Evolutionary conservation across 2,329 filamentous ascomycete species (phyloP).

Genomic region (Scytalidium sp.): DNA sequence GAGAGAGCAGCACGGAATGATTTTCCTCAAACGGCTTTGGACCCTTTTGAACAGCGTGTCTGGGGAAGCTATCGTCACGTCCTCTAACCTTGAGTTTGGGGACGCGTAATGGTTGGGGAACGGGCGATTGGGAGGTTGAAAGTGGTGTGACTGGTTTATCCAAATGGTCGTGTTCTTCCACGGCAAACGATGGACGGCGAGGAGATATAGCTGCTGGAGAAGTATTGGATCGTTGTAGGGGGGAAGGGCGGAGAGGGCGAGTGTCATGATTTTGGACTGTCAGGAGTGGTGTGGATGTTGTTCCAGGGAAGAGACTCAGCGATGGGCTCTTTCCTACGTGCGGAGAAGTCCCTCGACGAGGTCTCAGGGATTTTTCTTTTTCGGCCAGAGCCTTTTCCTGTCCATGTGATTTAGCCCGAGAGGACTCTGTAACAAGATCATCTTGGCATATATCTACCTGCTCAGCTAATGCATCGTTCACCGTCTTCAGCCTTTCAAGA

Average conservation of each 20-base stretch:
- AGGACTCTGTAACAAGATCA: not conserved
- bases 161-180: not conserved
- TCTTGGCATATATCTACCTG: conserved; percentile 23
- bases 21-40: conserved; percentile 10
- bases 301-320: conserved; percentile 33
- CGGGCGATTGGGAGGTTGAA: not conserved
- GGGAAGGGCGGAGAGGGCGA: conserved; percentile 4
- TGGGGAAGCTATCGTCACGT: not conserved
- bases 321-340: conserved; percentile 43
- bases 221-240: conserved; percentile 48
- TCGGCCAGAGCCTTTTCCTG: conserved; percentile 34
- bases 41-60: not conserved
- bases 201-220: conserved; percentile 50
- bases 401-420: conserved; percentile 15
- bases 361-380: conserved; percentile 20
- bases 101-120: not conserved
- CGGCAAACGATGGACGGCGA: conserved; percentile 30
- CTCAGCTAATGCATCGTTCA: conserved; percentile 41
- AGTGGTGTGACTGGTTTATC: not conserved
- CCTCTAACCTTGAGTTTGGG: not conserved
- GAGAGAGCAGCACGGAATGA: conserved; percentile 16
- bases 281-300: conserved; percentile 21
- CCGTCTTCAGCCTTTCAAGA: conserved; percentile 53
- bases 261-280: conserved; percentile 12
- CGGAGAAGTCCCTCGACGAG: conserved; percentile 48